Evolutionary conservation across 345 rosid species (phyloP), one percentile per base, ranked within the genome.

Genomic region (Brassica cretica): DNA sequence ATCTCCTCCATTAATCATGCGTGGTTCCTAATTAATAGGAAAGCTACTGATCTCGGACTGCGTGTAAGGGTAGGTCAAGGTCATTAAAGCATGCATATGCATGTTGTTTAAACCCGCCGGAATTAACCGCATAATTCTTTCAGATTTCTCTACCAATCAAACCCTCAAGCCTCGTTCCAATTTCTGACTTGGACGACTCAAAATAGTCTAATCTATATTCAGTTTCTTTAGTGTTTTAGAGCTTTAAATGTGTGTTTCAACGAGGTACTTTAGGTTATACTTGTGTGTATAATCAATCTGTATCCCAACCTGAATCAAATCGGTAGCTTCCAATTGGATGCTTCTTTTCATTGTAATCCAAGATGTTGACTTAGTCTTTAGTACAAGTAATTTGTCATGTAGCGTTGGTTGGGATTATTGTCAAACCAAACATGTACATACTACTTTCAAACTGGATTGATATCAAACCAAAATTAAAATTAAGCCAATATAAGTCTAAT

Each of bases 31-130:
- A 49, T 68, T 73, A 78, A 73, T 78, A 61, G 70, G 82, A 78
- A 67, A 78, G 75, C 82, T 69, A 74, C 75, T 68, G 78, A 79
- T 79, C 78, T 79, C 53, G 78, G 82, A 74, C 71, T 79, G 82
- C 9, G 75, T 79, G 82, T 68, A 74, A 64, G 19, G 82, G 75
- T 74, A 74, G 82, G 82, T 79, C 73, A 74, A 68, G 78, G 82
- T 79, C 73, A 74, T 79, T 74, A 68, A 79, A 74, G 71, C 75
- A 79, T 66, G 63, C 66, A 79, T 66, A 62, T 74, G 75, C 75
- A 74, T 79, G 78, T 69, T 74, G 71, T 69, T 68, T 16, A 58
- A 73, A 61, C 62, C 81, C 24, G 32, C 73, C 77, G 29, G 19
- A 59, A 67, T 79, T 68, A 67, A 73, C 82, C 70, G 46, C 18